Base-by-base conservation (phyloP, 805 yeast genomes). In the Ogataea thermomethanolica region DNA sequence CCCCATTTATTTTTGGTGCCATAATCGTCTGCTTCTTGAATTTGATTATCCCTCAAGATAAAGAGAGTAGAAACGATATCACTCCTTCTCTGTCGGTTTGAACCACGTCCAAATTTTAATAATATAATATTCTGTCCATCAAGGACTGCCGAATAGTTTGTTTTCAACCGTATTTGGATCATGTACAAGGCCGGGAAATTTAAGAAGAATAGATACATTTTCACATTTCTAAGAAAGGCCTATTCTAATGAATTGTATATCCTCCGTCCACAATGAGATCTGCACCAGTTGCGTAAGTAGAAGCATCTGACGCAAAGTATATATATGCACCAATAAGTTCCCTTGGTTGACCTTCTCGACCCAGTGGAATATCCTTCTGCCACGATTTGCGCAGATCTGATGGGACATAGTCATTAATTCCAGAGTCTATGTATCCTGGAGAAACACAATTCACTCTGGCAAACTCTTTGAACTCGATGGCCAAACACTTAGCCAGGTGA, bases 241-340 rank as follows among this genome's bases (percentile, higher is more conserved):
- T 17, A 17, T 17, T 3, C 5, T n/a, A 29, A 10, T 29, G 31
- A 36, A 62, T 55, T 42, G 68, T 60, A 59, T 70, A 73, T 38
- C 76, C 79, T 46, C 78, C 78, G 48, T 73, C 79, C 33, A 71
- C 73, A 40, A 59, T 59, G 33, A 74, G 55, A 50, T 74, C 78
- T 34, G 74, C 54, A 31, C 79, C 79, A 22, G 76, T 73, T 37
- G 75, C 68, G 51, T 61, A 74, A 25, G 71, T 64, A 22, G 76
- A 64, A 26, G 79, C 79, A 51, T 73, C 77, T 35, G 80, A 63
- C 5, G 76, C 78, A 51, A 74, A 68, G 56, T 71, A 74, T 38
- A 74, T 53, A 55, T 70, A 73, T 9, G 77, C 78, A 32, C 79
- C 78, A 14, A 65, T 73, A 41, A 74, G 60, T 52, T 74, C 79